Conservation (phyloP, 352 stramenopile genomes). For the Phytophthora rubi region DNA sequence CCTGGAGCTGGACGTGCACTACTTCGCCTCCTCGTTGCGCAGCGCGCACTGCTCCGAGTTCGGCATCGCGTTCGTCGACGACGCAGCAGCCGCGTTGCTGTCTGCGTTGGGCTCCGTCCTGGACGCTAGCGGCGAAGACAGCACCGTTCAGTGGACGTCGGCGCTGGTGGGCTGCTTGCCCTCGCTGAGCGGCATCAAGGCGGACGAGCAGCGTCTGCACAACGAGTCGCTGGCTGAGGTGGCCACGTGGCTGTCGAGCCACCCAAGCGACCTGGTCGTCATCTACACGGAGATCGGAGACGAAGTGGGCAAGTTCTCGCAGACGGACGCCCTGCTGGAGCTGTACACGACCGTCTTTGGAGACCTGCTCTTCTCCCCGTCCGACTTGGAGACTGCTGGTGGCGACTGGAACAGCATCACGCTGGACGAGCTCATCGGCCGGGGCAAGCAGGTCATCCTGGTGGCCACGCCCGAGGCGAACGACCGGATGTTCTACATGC, state of each 20-base stretch:
- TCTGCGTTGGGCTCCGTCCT: conserved; percentile 42
- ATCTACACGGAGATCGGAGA: conserved; percentile 66
- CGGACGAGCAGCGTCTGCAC: conserved; percentile 60
- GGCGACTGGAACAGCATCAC: conserved; percentile 59
- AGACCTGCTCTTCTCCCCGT: conserved; percentile 56
- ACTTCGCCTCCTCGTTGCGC: conserved; percentile 60
- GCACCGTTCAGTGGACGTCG: conserved; percentile 50
- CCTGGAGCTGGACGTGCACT: conserved; percentile 83
- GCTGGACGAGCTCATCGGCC: conserved; percentile 49
- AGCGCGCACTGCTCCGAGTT: conserved; percentile 72
- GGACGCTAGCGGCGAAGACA: conserved; percentile 35
- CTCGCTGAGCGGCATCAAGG: conserved; percentile 76
- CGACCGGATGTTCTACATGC: conserved; percentile 66
- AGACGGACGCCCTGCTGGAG: conserved; percentile 50
- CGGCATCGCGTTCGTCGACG: conserved; percentile 59
- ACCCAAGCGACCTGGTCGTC: conserved; percentile 54
- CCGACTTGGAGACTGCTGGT: conserved; percentile 41
- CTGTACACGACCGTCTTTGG: conserved; percentile 60
- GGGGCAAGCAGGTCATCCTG: conserved; percentile 62
- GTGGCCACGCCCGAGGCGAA: conserved; percentile 53
- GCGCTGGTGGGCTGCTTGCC: conserved; percentile 71
- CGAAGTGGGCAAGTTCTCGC: conserved; percentile 50
- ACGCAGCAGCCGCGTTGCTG: conserved; percentile 44
- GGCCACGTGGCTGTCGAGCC: conserved; percentile 53
- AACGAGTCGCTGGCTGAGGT: conserved; percentile 65